Evolutionary conservation across 257 asterid species (phyloP).

Genomic region (Przewalskia tangutica): DNA sequence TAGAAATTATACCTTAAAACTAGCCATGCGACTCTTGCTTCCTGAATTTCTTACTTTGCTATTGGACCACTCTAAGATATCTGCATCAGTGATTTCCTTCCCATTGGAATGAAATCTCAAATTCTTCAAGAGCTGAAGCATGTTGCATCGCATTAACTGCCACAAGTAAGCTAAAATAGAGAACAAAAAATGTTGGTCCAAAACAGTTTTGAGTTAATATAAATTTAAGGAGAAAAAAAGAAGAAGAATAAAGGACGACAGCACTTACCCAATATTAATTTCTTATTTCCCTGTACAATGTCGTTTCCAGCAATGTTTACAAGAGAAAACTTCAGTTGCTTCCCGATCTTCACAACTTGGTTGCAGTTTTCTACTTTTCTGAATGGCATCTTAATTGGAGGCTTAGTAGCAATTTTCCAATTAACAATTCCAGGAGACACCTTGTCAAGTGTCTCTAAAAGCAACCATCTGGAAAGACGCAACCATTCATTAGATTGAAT

Average conservation of each 20-base stretch:
- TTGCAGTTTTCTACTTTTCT: constrained; percentile 94
- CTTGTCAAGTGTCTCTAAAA: constrained; percentile 84
- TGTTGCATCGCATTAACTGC: constrained; percentile 90
- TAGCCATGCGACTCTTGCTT: constrained; percentile 56
- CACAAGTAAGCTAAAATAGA: constrained; percentile 71
- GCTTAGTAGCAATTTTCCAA: constrained; percentile 88
- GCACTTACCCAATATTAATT: constrained; percentile 59
- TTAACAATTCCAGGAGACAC: constrained; percentile 90
- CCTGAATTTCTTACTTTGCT: constrained; percentile 63
- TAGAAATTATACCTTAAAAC: constrained; percentile 48
- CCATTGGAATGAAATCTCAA: constrained; percentile 81
- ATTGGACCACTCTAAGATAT: constrained; percentile 87
- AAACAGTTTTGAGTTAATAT: background rate
- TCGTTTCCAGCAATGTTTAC: constrained; percentile 94
- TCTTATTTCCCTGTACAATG: constrained; percentile 95
- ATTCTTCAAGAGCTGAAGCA: constrained; percentile 83
- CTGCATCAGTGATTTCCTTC: constrained; percentile 75
- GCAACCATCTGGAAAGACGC: constrained; percentile 66
- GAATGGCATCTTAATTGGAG: constrained; percentile 96
- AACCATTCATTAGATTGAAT: background rate
- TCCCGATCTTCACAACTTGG: constrained; percentile 94
- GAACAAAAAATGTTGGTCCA: background rate
- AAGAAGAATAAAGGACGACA: background rate
- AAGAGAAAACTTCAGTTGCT: constrained; percentile 85
- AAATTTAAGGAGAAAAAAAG: background rate